Percentiles rank a stretch among this genome's conserved stretches.
These are phyloP conservation scores for Trametes punicea DNA, from an alignment of 768 basidiomycete genomes.

Conservation along the genomic window DNA sequence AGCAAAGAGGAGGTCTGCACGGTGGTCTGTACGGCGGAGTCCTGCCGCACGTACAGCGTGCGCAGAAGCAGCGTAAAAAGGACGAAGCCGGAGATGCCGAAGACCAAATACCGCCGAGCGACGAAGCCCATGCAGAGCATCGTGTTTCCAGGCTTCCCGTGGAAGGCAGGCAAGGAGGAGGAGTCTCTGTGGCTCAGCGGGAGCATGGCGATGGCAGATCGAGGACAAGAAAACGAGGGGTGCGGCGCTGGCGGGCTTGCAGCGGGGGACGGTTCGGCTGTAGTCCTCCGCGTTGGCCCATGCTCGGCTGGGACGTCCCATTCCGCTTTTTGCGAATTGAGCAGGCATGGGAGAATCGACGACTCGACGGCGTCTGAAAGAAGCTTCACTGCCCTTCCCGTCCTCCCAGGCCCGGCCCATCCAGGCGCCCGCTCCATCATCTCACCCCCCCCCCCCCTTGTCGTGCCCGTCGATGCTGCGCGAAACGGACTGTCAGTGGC, in stretches of 20 bases:
- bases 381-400: background rate
- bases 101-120: constrained; percentile 6
- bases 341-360: no score
- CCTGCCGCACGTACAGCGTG: background rate
- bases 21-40: background rate
- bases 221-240: background rate
- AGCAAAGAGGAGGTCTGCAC: background rate
- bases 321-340: background rate
- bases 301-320: no score
- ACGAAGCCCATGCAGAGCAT: constrained; percentile 9
- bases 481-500: no score
- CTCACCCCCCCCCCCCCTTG: no score
- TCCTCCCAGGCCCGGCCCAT: no score
- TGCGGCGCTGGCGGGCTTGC: background rate
- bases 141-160: background rate
- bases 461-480: no score
- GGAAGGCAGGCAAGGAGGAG: background rate
- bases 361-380: background rate
- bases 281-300: no score
- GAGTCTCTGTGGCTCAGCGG: background rate
- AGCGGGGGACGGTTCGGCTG: background rate
- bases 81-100: constrained; percentile 6
- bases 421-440: no score
- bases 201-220: constrained; percentile 6
- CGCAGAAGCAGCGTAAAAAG: constrained; percentile 8